A percentile compares a stretch with the other conserved stretches of the same genome.
Conservation (phyloP, 2,329 filamentous ascomycete genomes). For the Stemphylium beticola region DNA sequence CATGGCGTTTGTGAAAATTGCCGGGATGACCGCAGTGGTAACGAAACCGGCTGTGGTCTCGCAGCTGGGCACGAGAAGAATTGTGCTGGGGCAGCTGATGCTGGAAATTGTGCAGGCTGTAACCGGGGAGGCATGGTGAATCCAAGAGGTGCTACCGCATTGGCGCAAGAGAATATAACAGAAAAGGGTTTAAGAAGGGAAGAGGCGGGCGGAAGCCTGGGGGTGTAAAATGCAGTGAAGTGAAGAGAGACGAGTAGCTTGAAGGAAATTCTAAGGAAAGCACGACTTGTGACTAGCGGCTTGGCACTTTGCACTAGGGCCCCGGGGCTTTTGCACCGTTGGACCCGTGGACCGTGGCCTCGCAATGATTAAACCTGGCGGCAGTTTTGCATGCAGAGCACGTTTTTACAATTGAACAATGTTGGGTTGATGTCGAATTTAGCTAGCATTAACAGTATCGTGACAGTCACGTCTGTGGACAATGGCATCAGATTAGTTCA, state of each 20-base stretch:
- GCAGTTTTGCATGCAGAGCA: neutral
- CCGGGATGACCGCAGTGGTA: conserved; percentile 33
- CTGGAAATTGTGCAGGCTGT: conserved; percentile 36
- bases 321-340: neutral
- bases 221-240: conserved; percentile 18
- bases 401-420: no score
- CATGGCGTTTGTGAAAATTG: conserved; percentile 48
- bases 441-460: no score
- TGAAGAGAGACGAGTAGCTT: conserved; percentile 8
- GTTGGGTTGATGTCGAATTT: no score
- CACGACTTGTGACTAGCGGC: conserved; percentile 4
- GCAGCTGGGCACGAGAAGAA: conserved; percentile 24
- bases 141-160: conserved; percentile 38
- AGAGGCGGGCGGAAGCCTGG: conserved; percentile 12
- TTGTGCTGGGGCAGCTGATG: conserved; percentile 24
- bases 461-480: neutral
- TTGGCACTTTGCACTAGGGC: no score
- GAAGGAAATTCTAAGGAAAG: conserved; percentile 14
- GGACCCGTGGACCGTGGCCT: neutral
- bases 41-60: conserved; percentile 33
- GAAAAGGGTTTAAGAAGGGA: conserved; percentile 7
- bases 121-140: conserved; percentile 45
- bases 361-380: neutral
- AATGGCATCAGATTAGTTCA: neutral
- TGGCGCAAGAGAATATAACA: conserved; percentile 16